Evolutionary conservation across 23 red algal genomes (phyloP).

Genomic region (Gracilaria gracilis): DNA sequence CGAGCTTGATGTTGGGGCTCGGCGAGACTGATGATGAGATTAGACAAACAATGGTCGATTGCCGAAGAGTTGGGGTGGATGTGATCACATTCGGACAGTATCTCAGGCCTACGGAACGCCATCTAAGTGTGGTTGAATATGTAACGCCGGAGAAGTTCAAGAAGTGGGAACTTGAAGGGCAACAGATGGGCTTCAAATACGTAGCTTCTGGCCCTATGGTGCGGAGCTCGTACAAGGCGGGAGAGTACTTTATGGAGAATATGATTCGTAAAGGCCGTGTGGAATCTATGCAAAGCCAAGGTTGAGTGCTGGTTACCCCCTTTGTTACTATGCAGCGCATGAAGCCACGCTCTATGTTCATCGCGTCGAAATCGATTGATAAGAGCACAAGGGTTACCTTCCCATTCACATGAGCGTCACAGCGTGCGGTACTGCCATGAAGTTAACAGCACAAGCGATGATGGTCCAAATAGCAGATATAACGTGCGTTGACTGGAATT

Average conservation of each 20-base stretch:
- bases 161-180: slow-evolving; percentile 65
- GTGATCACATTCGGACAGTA: slow-evolving; percentile 97
- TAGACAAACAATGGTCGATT: slow-evolving; percentile 75
- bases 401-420: no score
- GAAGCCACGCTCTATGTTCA: no score
- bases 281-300: no score
- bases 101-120: slow-evolving; percentile 79
- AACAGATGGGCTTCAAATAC: slow-evolving; percentile 91
- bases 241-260: slow-evolving; percentile 92
- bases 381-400: no score
- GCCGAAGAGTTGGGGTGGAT: slow-evolving; percentile 76
- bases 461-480: no score
- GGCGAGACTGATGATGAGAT: slow-evolving; percentile 95
- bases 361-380: no score
- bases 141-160: slow-evolving; percentile 88
- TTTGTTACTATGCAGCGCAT: no score
- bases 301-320: no score
- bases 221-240: slow-evolving; percentile 90
- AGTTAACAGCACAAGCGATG: no score
- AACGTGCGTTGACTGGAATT: no score
- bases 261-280: slow-evolving; percentile 72
- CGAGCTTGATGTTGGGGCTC: slow-evolving; percentile 93
- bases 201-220: slow-evolving; percentile 94
- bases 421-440: no score
- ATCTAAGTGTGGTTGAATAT: slow-evolving; percentile 94